phyloP scores from a whole-genome alignment of 2,329 filamentous ascomycete genomes.

The Arthrobotrys conoides region DNA sequence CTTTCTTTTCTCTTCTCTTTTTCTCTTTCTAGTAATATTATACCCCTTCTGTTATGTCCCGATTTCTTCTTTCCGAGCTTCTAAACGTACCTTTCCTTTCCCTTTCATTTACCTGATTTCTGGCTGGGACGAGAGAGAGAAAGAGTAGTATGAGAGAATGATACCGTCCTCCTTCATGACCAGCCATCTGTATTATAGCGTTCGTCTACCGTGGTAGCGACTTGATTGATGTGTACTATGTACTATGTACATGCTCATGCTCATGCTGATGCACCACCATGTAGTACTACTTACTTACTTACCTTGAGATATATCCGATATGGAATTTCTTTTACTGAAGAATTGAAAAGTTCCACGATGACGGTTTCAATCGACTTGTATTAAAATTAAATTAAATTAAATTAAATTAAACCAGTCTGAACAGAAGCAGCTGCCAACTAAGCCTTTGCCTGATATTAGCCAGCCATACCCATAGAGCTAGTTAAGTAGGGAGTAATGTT shows the following conservation, averaged over 20 bases:
- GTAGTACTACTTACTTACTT: slow-evolving; percentile 21
- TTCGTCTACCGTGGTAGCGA: slow-evolving; percentile 16
- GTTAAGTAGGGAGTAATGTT: not conserved
- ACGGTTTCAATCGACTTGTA: too few relatives aligned
- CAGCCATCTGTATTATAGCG: slow-evolving; percentile 44
- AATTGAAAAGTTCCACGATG: slow-evolving; percentile 4
- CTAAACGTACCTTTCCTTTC: not conserved
- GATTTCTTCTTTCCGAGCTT: slow-evolving; percentile 12
- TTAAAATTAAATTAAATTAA: too few relatives aligned
- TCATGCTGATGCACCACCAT: slow-evolving; percentile 12
- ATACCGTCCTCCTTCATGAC: not conserved
- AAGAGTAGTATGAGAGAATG: slow-evolving; percentile 24
- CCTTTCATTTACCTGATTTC: slow-evolving; percentile 25
- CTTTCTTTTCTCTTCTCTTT: not conserved
- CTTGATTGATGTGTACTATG: slow-evolving; percentile 17
- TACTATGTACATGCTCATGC: slow-evolving; percentile 12
- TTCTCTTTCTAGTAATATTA: slow-evolving; percentile 37
- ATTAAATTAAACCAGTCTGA: not conserved
- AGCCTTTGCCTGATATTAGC: too few relatives aligned
- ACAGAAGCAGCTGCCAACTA: too few relatives aligned
- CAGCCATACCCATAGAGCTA: too few relatives aligned
- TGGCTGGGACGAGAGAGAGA: slow-evolving; percentile 17
- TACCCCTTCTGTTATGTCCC: slow-evolving; percentile 51
- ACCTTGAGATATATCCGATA: slow-evolving; percentile 18
- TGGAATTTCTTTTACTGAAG: slow-evolving; percentile 21